A percentile compares a stretch with the other conserved stretches of the same genome.
These are phyloP conservation scores for Ophiostoma pallidulum DNA, from an alignment of 2,329 filamentous ascomycete species.

Conservation along the genomic window DNA sequence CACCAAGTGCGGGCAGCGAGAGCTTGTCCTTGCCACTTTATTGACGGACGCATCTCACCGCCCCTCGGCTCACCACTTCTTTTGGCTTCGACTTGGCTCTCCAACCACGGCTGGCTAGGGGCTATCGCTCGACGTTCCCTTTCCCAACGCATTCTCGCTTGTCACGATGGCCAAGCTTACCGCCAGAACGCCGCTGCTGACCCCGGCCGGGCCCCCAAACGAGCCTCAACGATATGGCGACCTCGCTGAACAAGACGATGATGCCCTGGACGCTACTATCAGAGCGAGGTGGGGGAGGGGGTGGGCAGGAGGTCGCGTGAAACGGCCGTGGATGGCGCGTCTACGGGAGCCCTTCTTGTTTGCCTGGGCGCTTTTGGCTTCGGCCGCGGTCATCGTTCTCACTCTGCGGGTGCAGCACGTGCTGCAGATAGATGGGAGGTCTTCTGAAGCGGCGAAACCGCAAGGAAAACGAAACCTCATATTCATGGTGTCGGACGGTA, in stretches of 20 bases:
- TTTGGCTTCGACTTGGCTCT: no score
- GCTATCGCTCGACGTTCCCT: no score
- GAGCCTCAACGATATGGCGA: slow-evolving; percentile 24
- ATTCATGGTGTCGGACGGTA: slow-evolving; percentile 98
- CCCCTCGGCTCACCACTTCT: no score
- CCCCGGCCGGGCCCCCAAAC: slow-evolving; percentile 22
- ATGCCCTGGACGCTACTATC: slow-evolving; percentile 21
- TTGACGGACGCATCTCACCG: no score
- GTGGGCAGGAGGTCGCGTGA: neutral
- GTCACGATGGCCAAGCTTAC: slow-evolving; percentile 24
- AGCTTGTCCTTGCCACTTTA: no score
- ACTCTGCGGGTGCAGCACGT: slow-evolving; percentile 71
- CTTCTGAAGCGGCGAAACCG: slow-evolving; percentile 21
- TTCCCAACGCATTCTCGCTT: neutral
- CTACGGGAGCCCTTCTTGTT: slow-evolving; percentile 67
- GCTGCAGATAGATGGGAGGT: slow-evolving; percentile 35
- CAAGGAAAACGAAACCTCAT: slow-evolving; percentile 80
- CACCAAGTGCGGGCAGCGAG: no score
- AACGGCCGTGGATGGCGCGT: slow-evolving; percentile 26
- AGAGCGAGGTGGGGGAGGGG: neutral
- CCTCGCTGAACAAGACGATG: slow-evolving; percentile 25
- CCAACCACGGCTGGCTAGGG: no score
- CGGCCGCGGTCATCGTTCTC: slow-evolving; percentile 66
- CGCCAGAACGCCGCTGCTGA: slow-evolving; percentile 36
- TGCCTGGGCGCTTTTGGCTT: slow-evolving; percentile 73